Base-by-base conservation (phyloP, 2,329 filamentous ascomycete genomes). In the Phyllosticta ampelicida region DNA sequence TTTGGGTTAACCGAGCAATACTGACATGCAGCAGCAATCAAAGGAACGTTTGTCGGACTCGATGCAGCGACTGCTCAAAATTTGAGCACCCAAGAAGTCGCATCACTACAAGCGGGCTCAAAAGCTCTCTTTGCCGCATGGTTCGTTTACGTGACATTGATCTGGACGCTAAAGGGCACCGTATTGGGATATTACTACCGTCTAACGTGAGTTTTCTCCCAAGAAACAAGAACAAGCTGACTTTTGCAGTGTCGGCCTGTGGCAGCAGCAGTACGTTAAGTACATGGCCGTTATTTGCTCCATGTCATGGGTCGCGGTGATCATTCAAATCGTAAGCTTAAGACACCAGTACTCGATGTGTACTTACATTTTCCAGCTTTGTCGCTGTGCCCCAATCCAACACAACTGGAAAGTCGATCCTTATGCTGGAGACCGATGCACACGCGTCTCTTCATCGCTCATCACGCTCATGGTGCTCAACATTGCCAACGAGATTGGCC, bases 101-200 rank as follows among this genome's bases (percentile, higher is more conserved):
- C 53, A 1, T 65, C 60, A 28, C 61, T 69, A 0, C 66, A 66
- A 18, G 65, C 69, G 36, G 74, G 75, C 1, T 73, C 64, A 9
- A 68, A 69, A 50, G 66, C 62, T 19, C 65, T 69, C 8, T 61
- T 69, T 63, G 67, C 70, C 2, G 72, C 72, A 10, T 77, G 74
- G 75, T 68, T 68, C 51, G 69, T 71, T 55, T 77, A 77, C 57
- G 67, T 73, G 6, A 71, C 70, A 4, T 62, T 77, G 16, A 75
- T 77, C 18, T 77, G 75, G 72, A 67, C 52, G 3, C 64, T 77
- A 21, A 77, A 77, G 60, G 72, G 68, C 5, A 73, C 71, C 60
- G 74, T 76, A 63, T 62, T 76, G n/a, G 76, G 70, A 60, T 73
- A 76, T 59, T 76, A 74, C 61, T 66, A 69, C 52, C 69, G 75